phyloP scores from a whole-genome alignment of 75 land plant species.

The Sequoia sempervirens region DNA sequence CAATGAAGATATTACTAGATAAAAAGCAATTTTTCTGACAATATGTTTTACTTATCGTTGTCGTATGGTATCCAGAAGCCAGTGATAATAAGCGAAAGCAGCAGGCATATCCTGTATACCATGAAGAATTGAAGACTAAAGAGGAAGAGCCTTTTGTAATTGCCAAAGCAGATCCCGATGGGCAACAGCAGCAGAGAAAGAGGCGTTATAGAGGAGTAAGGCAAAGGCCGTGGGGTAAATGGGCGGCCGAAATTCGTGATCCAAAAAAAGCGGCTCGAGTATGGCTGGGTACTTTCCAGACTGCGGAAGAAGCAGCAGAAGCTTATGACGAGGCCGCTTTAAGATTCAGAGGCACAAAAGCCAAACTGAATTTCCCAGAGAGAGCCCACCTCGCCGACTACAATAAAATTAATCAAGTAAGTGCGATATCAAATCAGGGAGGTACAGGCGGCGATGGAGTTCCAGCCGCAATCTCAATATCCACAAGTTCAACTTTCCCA shows the following conservation, averaged over 20 bases:
- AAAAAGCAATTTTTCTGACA: background rate
- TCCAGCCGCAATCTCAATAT: background rate
- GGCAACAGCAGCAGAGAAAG: background rate
- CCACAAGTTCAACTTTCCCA: background rate
- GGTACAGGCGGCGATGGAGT: background rate
- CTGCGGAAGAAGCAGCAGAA: background rate
- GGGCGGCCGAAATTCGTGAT: slow-evolving; percentile 4
- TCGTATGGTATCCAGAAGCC: background rate
- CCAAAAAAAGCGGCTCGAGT: slow-evolving; percentile 6
- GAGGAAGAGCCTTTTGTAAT: background rate
- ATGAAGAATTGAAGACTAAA: background rate
- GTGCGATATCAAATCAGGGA: background rate
- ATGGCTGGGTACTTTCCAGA: background rate
- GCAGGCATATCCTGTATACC: background rate
- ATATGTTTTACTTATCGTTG: background rate
- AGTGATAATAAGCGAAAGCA: background rate
- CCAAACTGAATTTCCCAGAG: background rate
- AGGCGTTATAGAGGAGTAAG: slow-evolving; percentile 11
- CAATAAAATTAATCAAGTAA: background rate
- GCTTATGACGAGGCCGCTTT: slow-evolving; percentile 4
- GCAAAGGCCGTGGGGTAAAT: slow-evolving; percentile 1
- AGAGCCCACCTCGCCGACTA: background rate
- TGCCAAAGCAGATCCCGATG: background rate
- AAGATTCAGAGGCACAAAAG: background rate
- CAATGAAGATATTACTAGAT: background rate